Percentiles rank a stretch among this genome's conserved stretches.
Evolutionary conservation across 345 rosid species (phyloP).

Genomic region (Capsella bursapastoris): DNA sequence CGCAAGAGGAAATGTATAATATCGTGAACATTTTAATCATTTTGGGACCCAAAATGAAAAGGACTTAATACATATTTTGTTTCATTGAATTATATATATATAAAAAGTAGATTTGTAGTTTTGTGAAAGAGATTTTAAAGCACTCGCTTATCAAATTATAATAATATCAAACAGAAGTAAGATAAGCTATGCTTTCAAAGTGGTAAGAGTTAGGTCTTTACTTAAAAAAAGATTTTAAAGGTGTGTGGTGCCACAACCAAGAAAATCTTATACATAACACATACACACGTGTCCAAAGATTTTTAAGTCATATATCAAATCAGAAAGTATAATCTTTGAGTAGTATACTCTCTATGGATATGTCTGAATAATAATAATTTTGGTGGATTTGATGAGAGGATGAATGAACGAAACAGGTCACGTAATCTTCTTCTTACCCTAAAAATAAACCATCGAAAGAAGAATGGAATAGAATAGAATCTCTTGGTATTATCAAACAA

Average conservation of each 20-base stretch:
- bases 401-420: slow-evolving; percentile 35
- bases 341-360: slow-evolving; percentile 4
- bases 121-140: slow-evolving; percentile 33
- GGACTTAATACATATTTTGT: slow-evolving; percentile 23
- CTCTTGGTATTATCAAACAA: slow-evolving; percentile 42
- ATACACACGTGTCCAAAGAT: slow-evolving; percentile 39
- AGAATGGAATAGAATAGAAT: slow-evolving; percentile 40
- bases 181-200: slow-evolving; percentile 42
- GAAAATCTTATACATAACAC: background rate
- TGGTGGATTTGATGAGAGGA: slow-evolving; percentile 27
- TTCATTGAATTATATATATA: slow-evolving; percentile 2
- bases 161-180: slow-evolving; percentile 14
- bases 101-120: slow-evolving; percentile 6
- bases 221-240: slow-evolving; percentile 13
- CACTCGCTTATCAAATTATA: slow-evolving; percentile 32
- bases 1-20: slow-evolving; percentile 17
- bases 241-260: slow-evolving; percentile 20
- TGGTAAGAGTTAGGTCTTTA: slow-evolving; percentile 42
- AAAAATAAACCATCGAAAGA: slow-evolving; percentile 27
- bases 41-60: slow-evolving; percentile 40
- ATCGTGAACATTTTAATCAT: slow-evolving; percentile 40
- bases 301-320: background rate
- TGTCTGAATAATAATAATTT: slow-evolving; percentile 36
- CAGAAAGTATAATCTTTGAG: background rate
- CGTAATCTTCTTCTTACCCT: slow-evolving; percentile 26